Base-by-base conservation (phyloP, 225 moss, liverwort and hornwort genomes). In the Ulota crispa region DNA sequence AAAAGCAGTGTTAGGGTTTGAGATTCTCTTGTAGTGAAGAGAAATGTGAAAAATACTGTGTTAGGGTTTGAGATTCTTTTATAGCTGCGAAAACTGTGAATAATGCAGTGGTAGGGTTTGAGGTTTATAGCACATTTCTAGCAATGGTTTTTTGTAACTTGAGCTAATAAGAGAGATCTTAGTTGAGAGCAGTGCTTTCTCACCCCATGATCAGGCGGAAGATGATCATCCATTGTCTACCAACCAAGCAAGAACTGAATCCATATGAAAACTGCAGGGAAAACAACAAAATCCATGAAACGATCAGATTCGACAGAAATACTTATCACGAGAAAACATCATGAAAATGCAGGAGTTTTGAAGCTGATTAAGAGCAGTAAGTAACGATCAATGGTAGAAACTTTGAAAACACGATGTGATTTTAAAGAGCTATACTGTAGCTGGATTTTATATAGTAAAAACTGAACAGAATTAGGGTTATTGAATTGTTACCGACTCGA, bases 181-280 rank as follows among this genome's bases (percentile, higher is more conserved):
- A 2, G 16, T 50, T 50, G 31, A 55, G 24, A 54, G 11, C 36
- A 43, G 6, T 42, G 7, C 8, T 26, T 14, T 67, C 85, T 75
- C 80, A 96, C 96, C 96, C 96, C 36, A 93, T 21, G 20, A 87
- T 53, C 45, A 96, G 84, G 66, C 93, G 96, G 24, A 78, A 53
- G 28, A 89, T 84, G 23, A 94, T 86, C 77, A 94, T 91, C 84
- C 88, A 87, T 53, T 7, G 54, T 72, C 68, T 84, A 20, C 89
- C 93, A 12, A 94, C 82, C 73, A 94, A 88, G 83, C 96, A 96
- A 23, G 94, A 94, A 57, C 39, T 69, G 20, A 90, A 84, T 8
- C 96, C 96, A 45, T 86, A 91, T 2, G 94, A 88, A 60, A 89
- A 20, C 96, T 96, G 91, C 82, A 87, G 28, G 63, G 42, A 26